These are phyloP conservation scores for Plasmodium berghei DNA, from an alignment of 169 alveolate species.

Conservation along the genomic window DNA sequence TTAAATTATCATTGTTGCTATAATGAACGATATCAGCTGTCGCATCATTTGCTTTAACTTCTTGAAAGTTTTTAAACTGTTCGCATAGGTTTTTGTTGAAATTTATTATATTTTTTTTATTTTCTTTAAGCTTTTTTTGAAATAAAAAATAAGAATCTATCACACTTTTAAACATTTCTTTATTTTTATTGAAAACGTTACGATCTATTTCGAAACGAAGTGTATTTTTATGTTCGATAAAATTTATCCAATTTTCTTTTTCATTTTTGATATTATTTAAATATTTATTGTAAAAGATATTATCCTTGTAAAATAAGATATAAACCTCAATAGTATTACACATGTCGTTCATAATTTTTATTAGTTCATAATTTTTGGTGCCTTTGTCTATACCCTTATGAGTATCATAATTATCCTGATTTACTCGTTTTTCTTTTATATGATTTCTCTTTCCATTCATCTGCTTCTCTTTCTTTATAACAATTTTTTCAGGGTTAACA, in stretches of 20 bases:
- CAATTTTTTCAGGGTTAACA: not conserved
- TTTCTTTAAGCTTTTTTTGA: slow-evolving; percentile 67
- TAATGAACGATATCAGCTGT: not conserved
- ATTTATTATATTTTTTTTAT: slow-evolving; percentile 47
- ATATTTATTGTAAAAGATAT: slow-evolving; percentile 53
- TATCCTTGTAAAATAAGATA: slow-evolving; percentile 49
- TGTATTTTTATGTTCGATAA: slow-evolving; percentile 54
- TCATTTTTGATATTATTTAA: slow-evolving; percentile 56
- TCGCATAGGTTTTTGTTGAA: slow-evolving; percentile 67
- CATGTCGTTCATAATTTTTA: slow-evolving; percentile 14
- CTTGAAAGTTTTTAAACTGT: slow-evolving; percentile 70
- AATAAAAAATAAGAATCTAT: slow-evolving; percentile 65
- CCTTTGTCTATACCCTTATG: not conserved
- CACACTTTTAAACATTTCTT: slow-evolving; percentile 61
- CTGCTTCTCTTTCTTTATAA: slow-evolving; percentile 14
- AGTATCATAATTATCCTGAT: not conserved
- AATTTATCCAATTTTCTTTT: slow-evolving; percentile 58
- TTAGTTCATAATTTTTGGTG: slow-evolving; percentile 1
- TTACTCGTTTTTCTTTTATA: not conserved
- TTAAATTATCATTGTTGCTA: slow-evolving; percentile 10
- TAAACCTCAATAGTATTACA: slow-evolving; percentile 52
- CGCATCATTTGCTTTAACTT: slow-evolving; percentile 41
- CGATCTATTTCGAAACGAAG: slow-evolving; percentile 59
- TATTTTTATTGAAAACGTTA: slow-evolving; percentile 63
- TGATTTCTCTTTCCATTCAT: not conserved